Evolutionary conservation across 2,329 filamentous ascomycete species (phyloP), one percentile per base, ranked within the genome.

Genomic region (Scedosporium minutisporum): DNA sequence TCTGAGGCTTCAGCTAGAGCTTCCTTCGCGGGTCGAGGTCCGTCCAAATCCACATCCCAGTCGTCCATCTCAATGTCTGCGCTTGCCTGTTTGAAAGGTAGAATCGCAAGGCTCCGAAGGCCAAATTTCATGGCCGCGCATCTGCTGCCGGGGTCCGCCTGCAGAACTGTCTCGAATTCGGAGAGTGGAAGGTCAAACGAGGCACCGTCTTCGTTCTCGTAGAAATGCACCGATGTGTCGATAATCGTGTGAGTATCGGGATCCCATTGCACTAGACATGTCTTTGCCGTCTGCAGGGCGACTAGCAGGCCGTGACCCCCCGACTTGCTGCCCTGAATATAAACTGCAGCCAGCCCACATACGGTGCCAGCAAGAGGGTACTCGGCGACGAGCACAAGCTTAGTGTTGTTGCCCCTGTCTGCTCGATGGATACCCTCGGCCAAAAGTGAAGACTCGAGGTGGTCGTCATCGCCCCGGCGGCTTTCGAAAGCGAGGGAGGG

Each of bases 91-190:
- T 89, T 87, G 73, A 99, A 97, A 42, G 95, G 95, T 68, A 99
- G 77, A 69, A 99, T 96, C 64, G 96, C 96, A 65, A 99, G 82
- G 72, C 92, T 95, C 67, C 91, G 87, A 64, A 86, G 79, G 62
- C 93, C 93, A 74, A 99, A 99, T 72, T 95, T 96, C 74, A 97
- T 86, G 58, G 93, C 91, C 38, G 93, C 95, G 76, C 96, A 99
- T 77, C 93, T 85, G 76, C 91, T 96, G 68, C 88, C 89, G 1
- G 95, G 93, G 70, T 99, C 95, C 64, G 93, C 90, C 59, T 88
- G 89, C 69, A 99, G 79, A 69, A 90, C 89, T 73, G 89, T 96
- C 74, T 87, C 83, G 72, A 88, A 91, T 65, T 89, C 85, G 71
- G 85, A 86, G 69, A 96, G 77, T 62, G 88, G 84, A 61, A 88